Evolutionary conservation across 352 stramenopile genomes (phyloP).

Genomic region (Globisporangium cederbergense): DNA sequence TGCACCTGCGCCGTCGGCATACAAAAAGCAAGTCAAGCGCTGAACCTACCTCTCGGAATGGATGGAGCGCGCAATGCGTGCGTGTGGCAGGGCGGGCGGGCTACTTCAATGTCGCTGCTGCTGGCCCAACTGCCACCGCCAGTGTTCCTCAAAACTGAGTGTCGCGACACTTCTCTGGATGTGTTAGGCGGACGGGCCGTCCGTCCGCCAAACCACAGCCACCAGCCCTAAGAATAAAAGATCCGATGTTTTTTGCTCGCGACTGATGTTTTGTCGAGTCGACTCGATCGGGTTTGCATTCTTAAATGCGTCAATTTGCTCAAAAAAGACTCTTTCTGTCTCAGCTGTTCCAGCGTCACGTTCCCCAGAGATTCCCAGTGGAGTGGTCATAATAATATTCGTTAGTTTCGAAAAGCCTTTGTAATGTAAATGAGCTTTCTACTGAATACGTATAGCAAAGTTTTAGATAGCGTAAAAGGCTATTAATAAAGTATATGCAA

Average conservation of each 20-base stretch:
- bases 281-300: background rate
- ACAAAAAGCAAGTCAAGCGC: background rate
- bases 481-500: background rate
- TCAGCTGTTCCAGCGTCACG: slow-evolving; percentile 9
- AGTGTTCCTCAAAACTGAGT: background rate
- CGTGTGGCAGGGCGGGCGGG: background rate
- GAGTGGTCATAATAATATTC: background rate
- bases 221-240: background rate
- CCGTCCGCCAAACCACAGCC: background rate
- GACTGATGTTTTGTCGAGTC: background rate
- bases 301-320: background rate
- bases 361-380: slow-evolving; percentile 1
- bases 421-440: background rate
- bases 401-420: too few relatives aligned
- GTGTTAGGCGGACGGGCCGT: background rate
- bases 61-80: background rate
- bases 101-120: background rate
- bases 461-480: too few relatives aligned
- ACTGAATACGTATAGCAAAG: too few relatives aligned
- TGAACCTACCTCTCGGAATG: background rate
- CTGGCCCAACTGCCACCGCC: background rate
- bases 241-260: background rate
- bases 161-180: too few relatives aligned
- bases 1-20: background rate
- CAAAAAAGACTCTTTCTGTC: background rate